A percentile compares a stretch with the other conserved stretches of the same genome.
These are phyloP conservation scores for Plantago coronopus DNA, from an alignment of 305 asterid species.

Conservation along the genomic window DNA sequence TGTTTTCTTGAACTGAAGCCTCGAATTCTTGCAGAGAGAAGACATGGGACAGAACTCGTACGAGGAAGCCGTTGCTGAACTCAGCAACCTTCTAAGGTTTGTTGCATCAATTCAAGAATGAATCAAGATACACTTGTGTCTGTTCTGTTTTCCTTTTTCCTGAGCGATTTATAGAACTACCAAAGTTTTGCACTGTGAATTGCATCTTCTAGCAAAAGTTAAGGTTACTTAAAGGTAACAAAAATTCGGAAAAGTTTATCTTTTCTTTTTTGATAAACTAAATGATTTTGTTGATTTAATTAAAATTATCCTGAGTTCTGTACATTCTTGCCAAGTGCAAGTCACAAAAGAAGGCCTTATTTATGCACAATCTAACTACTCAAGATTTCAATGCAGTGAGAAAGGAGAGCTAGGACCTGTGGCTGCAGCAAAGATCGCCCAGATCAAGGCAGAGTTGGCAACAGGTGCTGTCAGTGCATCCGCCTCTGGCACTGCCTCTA, in stretches of 20 bases:
- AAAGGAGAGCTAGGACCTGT: conserved; percentile 69
- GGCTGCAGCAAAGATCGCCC: conserved; percentile 66
- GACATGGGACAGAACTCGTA: conserved; percentile 68
- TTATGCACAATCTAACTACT: not conserved
- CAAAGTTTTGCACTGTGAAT: not conserved
- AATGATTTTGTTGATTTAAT: not conserved
- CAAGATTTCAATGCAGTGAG: conserved; percentile 48
- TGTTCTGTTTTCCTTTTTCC: not conserved
- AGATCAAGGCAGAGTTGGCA: conserved; percentile 60
- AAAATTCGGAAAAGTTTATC: no score
- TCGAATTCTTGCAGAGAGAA: conserved; percentile 53
- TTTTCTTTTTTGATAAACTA: no score
- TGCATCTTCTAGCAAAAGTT: not conserved
- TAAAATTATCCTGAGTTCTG: not conserved
- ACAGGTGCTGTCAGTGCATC: conserved; percentile 39
- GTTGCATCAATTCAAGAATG: not conserved
- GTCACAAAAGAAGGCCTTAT: not conserved
- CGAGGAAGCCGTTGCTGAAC: conserved; percentile 80
- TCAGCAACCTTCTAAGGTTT: conserved; percentile 81
- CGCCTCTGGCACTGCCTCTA: conserved; percentile 28
- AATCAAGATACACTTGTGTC: not conserved
- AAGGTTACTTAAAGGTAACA: no score
- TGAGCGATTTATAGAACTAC: not conserved
- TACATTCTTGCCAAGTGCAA: not conserved
- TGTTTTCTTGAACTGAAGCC: not conserved